Evolutionary conservation across 2,329 filamentous ascomycete species (phyloP).

Genomic region (Penicillium griseofulvum): DNA sequence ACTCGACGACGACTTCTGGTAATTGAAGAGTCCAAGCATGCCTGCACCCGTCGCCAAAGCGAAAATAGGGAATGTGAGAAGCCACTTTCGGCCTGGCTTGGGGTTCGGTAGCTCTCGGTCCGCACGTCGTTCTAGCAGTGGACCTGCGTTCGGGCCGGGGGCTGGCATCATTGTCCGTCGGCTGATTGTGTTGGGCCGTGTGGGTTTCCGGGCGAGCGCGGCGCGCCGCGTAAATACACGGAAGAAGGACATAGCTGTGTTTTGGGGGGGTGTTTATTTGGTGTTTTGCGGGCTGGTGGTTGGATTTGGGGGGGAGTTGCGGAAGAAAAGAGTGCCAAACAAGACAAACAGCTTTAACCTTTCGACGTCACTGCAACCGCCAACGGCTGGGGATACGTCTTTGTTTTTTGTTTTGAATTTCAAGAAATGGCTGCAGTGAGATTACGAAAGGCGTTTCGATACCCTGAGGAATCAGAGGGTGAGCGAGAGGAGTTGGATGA

Average conservation of each 20-base stretch:
- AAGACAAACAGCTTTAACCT: slow-evolving; percentile 21
- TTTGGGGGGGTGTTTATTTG: neutral
- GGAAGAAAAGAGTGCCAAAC: slow-evolving; percentile 22
- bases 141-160: slow-evolving; percentile 50
- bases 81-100: slow-evolving; percentile 58
- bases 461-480: slow-evolving; percentile 61
- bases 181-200: slow-evolving; percentile 12
- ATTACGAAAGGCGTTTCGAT: slow-evolving; percentile 73
- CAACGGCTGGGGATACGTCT: neutral
- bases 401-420: neutral
- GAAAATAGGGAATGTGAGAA: slow-evolving; percentile 78
- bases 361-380: slow-evolving; percentile 3
- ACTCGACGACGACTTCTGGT: slow-evolving; percentile 89
- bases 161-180: slow-evolving; percentile 51
- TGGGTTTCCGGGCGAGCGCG: slow-evolving; percentile 11
- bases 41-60: slow-evolving; percentile 66
- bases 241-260: slow-evolving; percentile 10
- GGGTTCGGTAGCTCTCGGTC: slow-evolving; percentile 54
- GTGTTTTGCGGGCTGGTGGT: neutral
- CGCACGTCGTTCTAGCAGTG: slow-evolving; percentile 52
- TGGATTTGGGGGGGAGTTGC: slow-evolving; percentile 5
- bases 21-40: slow-evolving; percentile 94
- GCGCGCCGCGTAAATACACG: slow-evolving; percentile 16
- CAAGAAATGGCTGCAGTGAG: slow-evolving; percentile 54
- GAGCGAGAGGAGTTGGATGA: slow-evolving; percentile 69